Evolutionary conservation across 495 filamentous ascomycete genomes (phyloP).

Genomic region (Trichoderma gamsii): DNA sequence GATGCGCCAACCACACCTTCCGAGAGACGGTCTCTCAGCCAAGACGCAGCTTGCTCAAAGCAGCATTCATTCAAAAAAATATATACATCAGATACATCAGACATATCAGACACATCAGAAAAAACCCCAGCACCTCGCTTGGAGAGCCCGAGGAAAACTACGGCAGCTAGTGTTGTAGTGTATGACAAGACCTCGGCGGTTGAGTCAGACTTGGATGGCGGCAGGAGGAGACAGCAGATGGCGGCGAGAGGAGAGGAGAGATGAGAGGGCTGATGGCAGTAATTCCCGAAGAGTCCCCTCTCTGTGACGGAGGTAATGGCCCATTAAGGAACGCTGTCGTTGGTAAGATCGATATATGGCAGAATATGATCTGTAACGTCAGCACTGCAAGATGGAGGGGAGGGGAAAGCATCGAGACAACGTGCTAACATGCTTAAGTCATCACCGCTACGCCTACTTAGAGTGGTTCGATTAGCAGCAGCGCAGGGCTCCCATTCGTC

Average conservation of each 20-base stretch:
- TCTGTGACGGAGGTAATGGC: neutral
- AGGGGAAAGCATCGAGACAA: neutral
- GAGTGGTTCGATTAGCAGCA: neutral
- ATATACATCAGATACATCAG: neutral
- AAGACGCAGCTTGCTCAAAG: neutral
- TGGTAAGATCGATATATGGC: neutral
- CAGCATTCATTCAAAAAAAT: neutral
- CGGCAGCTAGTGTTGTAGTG: neutral
- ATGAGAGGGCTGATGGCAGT: neutral
- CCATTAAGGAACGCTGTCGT: neutral
- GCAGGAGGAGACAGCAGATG: too few relatives aligned
- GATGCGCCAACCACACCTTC: neutral
- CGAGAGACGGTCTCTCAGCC: neutral
- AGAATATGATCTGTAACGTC: slow-evolving; percentile 11
- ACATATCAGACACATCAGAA: neutral
- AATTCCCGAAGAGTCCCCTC: neutral
- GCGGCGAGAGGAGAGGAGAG: too few relatives aligned
- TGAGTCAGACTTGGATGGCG: neutral
- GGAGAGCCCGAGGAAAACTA: neutral
- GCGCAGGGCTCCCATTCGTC: neutral
- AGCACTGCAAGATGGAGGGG: neutral
- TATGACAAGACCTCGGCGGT: neutral
- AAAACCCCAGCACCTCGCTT: neutral
- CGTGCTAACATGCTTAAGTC: slow-evolving; percentile 6
- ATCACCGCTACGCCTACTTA: neutral